phyloP scores from a whole-genome alignment of 164 flowering plant species.

The Dillenia suffruticosa region DNA sequence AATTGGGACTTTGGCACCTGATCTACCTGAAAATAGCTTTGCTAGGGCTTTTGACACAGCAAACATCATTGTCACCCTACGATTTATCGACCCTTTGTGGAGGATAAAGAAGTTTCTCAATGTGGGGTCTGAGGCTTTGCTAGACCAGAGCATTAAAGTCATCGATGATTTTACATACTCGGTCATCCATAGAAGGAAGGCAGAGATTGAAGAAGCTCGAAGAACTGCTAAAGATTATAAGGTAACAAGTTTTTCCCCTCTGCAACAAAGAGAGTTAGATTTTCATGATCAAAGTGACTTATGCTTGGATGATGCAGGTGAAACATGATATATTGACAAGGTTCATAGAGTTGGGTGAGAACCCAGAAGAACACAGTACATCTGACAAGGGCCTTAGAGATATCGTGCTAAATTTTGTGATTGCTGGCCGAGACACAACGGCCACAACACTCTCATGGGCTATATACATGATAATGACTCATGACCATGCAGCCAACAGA shows the following conservation, averaged over 20 bases:
- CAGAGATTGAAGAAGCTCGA: constrained; percentile 52
- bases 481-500: constrained; percentile 54
- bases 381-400: constrained; percentile 87
- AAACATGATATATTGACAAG: constrained; percentile 87
- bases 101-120: constrained; percentile 64
- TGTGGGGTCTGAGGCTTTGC: constrained; percentile 80
- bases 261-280: neutral
- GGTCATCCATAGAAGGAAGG: constrained; percentile 64
- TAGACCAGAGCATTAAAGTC: constrained; percentile 59
- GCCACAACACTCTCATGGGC: constrained; percentile 91
- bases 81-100: constrained; percentile 91
- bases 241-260: constrained; percentile 22
- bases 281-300: neutral
- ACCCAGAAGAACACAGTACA: constrained; percentile 45
- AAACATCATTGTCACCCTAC: constrained; percentile 68
- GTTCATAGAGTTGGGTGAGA: constrained; percentile 70
- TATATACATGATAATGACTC: constrained; percentile 73
- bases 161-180: constrained; percentile 85
- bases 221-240: constrained; percentile 21
- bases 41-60: constrained; percentile 86
- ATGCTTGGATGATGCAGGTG: constrained; percentile 26
- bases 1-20: constrained; percentile 72
- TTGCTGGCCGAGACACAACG: constrained; percentile 94
- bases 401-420: constrained; percentile 83
- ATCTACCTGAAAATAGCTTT: constrained; percentile 64